phyloP scores from a whole-genome alignment of 169 alveolate genomes.

The Pseudocohnilembus persalinus region DNA sequence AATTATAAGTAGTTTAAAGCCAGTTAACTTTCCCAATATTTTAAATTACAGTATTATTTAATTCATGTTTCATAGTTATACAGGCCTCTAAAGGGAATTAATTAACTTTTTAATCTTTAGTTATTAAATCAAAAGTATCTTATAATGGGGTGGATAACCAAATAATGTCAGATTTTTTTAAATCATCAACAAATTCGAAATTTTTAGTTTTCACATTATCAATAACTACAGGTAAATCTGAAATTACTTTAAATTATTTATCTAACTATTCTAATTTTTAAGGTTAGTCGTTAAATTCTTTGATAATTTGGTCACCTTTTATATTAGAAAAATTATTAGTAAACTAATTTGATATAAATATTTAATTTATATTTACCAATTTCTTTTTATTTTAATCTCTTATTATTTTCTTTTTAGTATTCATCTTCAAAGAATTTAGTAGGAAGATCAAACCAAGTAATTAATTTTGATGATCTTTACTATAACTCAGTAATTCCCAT shows the following conservation, averaged over 20 bases:
- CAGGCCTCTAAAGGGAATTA: conserved; percentile 75
- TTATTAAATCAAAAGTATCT: conserved; percentile 20
- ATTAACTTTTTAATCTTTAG: conserved; percentile 50
- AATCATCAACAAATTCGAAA: conserved; percentile 43
- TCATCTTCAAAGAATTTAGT: conserved; percentile 51
- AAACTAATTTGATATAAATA: too few species aligned
- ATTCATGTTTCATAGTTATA: conserved; percentile 64
- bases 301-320: background rate
- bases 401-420: conserved; percentile 44
- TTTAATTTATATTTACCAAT: too few species aligned
- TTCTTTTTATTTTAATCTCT: conserved; percentile 15
- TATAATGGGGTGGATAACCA: conserved; percentile 50
- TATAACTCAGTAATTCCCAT: conserved; percentile 64
- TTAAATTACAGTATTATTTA: conserved; percentile 63
- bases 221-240: conserved; percentile 63
- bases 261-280: conserved; percentile 7
- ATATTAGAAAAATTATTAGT: too few species aligned
- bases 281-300: conserved; percentile 23
- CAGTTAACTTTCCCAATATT: conserved; percentile 44
- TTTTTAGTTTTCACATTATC: conserved; percentile 52
- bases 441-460: conserved; percentile 79
- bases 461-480: conserved; percentile 75
- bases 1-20: conserved; percentile 70
- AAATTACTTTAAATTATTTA: conserved; percentile 50
- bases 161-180: conserved; percentile 60